Conservation (phyloP, 352 stramenopile species). For the Phytophthora citrophthora region DNA sequence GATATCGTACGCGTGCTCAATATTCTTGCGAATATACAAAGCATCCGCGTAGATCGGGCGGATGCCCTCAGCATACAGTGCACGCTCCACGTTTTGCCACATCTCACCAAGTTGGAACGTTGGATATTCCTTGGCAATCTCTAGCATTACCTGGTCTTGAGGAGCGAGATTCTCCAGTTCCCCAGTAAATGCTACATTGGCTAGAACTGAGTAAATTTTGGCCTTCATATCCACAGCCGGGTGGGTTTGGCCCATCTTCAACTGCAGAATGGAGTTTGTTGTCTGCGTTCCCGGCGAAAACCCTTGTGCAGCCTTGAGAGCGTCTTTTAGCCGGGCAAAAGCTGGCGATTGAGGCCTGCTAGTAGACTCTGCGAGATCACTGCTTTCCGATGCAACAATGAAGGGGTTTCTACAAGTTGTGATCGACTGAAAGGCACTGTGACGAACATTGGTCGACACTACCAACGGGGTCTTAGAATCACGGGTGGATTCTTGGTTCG, state of each 20-base stretch:
- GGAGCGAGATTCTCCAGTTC: constrained; percentile 41
- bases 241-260: constrained; percentile 45
- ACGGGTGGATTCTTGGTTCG: constrained; percentile 24
- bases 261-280: constrained; percentile 34
- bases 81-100: constrained; percentile 76
- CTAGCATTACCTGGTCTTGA: constrained; percentile 70
- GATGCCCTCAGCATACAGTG: constrained; percentile 64
- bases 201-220: constrained; percentile 76
- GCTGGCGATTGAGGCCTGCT: constrained; percentile 58
- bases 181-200: constrained; percentile 63
- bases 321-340: constrained; percentile 76
- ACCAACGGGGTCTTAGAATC: constrained; percentile 25
- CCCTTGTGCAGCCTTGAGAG: constrained; percentile 58
- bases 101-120: constrained; percentile 72
- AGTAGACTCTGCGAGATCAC: constrained; percentile 11
- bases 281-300: constrained; percentile 21
- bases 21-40: constrained; percentile 72
- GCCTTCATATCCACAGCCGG: constrained; percentile 64
- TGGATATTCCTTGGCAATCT: constrained; percentile 75
- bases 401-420: constrained; percentile 50
- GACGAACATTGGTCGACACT: constrained; percentile 35
- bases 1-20: constrained; percentile 78
- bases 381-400: constrained; percentile 37
- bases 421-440: constrained; percentile 63
- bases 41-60: constrained; percentile 80